Evolutionary conservation across 805 yeast genomes (phyloP).

Genomic region (Millerozyma acaciae): DNA sequence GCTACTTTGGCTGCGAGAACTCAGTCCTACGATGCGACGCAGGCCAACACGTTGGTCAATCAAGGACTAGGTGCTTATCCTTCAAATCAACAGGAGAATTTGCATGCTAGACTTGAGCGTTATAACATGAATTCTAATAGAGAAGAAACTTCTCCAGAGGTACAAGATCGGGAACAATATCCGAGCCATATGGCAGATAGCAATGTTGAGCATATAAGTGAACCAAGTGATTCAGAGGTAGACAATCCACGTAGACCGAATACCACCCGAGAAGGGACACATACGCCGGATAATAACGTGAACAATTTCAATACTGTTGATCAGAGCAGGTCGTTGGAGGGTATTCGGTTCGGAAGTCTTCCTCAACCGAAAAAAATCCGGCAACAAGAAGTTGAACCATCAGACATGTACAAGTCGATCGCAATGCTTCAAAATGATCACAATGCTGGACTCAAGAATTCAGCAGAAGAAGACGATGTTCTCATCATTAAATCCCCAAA

Average conservation of each 20-base stretch:
- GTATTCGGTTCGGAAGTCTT: constrained; percentile 56
- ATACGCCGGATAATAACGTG: too few relatives aligned
- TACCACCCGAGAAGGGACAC: too few relatives aligned
- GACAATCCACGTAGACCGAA: constrained; percentile 8
- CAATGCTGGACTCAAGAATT: constrained; percentile 21
- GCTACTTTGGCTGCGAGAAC: constrained; percentile 62
- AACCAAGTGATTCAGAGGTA: constrained; percentile 39
- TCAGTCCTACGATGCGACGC: constrained; percentile 24
- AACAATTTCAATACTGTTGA: too few relatives aligned
- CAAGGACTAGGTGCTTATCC: constrained; percentile 25
- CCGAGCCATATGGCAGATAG: constrained; percentile 6
- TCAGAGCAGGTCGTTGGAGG: constrained; percentile 13
- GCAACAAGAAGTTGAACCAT: constrained; percentile 54
- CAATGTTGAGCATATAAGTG: constrained; percentile 33
- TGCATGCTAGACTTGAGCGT: too few relatives aligned
- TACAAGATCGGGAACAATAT: too few relatives aligned
- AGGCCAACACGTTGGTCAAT: constrained; percentile 19
- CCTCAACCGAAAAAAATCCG: constrained; percentile 51
- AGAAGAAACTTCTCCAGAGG: too few relatives aligned
- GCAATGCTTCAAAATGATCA: constrained; percentile 66
- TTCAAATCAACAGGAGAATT: too few relatives aligned
- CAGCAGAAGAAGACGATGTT: constrained; percentile 60
- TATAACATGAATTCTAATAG: too few relatives aligned
- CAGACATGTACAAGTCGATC: constrained; percentile 80
- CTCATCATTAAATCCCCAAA: constrained; percentile 74